Percentiles rank a stretch among this genome's conserved stretches.
Evolutionary conservation across 2,329 filamentous ascomycete species (phyloP).

Genomic region (Scedosporium aurantiacum): DNA sequence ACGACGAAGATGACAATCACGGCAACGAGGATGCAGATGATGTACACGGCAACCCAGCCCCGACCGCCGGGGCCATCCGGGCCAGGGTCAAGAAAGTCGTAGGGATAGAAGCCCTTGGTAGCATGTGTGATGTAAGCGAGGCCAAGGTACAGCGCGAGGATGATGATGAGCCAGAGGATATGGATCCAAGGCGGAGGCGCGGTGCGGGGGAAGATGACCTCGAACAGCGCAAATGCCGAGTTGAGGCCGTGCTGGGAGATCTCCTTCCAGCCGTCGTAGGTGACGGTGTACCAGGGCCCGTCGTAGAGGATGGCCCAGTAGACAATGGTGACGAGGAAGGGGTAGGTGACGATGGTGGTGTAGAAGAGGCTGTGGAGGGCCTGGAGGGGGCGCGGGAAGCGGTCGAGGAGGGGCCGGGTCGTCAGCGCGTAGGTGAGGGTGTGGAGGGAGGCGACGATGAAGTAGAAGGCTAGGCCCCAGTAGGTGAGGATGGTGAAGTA

Average conservation of each 20-base stretch:
- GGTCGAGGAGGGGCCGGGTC: conserved; percentile 43
- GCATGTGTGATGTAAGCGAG: conserved; percentile 64
- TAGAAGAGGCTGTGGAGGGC: conserved; percentile 55
- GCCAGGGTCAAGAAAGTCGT: conserved; percentile 60
- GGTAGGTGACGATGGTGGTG: conserved; percentile 50
- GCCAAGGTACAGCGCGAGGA: conserved; percentile 61
- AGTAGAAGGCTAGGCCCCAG: conserved; percentile 77
- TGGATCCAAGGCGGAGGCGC: conserved; percentile 49
- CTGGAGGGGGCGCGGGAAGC: conserved; percentile 50
- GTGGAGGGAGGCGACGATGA: conserved; percentile 55
- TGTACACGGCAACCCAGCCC: conserved; percentile 49
- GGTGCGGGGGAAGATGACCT: conserved; percentile 59
- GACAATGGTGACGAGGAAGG: conserved; percentile 59
- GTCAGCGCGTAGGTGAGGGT: conserved; percentile 53
- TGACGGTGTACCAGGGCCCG: conserved; percentile 35
- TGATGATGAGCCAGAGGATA: conserved; percentile 54
- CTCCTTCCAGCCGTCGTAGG: conserved; percentile 52
- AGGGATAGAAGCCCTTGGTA: conserved; percentile 64
- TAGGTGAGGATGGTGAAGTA: conserved; percentile 77
- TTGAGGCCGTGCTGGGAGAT: conserved; percentile 69
- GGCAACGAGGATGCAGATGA: conserved; percentile 45
- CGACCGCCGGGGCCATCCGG: conserved; percentile 32
- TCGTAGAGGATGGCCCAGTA: conserved; percentile 56
- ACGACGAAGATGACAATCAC: conserved; percentile 42
- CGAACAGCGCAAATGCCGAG: conserved; percentile 60